phyloP scores from a whole-genome alignment of 148 eudicot species.

The Vaccinium darrowii region DNA sequence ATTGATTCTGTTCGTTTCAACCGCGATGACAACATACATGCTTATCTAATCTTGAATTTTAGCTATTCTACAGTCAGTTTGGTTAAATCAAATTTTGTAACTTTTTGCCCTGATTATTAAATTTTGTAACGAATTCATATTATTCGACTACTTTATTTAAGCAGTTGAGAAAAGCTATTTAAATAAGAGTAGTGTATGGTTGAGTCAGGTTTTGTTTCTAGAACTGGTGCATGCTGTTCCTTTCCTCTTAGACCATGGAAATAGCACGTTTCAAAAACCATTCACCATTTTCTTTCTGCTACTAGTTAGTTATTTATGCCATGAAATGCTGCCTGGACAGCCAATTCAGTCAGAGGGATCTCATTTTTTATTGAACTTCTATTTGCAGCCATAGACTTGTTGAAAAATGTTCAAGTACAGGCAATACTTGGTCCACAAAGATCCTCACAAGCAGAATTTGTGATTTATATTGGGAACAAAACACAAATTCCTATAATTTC shows the following conservation, averaged over 20 bases:
- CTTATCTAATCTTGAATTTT: no score
- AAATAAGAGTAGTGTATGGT: no score
- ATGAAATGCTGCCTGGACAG: neutral
- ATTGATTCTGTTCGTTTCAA: no score
- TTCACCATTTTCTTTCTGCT: neutral
- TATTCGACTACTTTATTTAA: no score
- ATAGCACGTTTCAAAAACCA: no score
- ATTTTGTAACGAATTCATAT: no score
- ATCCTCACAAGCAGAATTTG: constrained; percentile 60
- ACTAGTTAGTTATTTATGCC: neutral
- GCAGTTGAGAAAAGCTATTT: neutral
- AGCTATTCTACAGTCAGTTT: no score
- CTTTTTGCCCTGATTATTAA: no score
- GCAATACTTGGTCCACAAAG: constrained; percentile 61
- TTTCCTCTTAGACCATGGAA: no score
- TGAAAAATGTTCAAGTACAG: constrained; percentile 49
- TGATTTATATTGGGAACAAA: constrained; percentile 41
- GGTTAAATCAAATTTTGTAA: no score
- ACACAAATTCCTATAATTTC: constrained; percentile 59
- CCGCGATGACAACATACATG: no score
- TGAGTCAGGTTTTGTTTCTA: constrained; percentile 5
- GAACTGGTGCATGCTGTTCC: no score
- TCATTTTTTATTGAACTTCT: neutral
- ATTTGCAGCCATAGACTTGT: constrained; percentile 49
- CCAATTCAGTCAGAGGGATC: neutral